Evolutionary conservation across 2,329 filamentous ascomycete species (phyloP).

Genomic region (Helotiales sp.): DNA sequence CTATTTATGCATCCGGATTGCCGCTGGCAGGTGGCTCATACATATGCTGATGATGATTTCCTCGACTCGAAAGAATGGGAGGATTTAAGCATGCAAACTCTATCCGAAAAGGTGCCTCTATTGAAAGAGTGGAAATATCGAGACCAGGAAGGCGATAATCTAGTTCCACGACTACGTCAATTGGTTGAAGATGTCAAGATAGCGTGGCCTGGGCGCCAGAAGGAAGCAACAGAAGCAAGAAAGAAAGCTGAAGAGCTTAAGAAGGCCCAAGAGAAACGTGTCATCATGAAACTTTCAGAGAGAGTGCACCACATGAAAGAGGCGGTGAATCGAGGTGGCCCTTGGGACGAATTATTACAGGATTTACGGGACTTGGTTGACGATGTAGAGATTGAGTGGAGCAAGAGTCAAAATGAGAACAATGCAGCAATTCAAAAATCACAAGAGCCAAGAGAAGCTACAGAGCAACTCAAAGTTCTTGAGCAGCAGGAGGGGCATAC

Average conservation of each 20-base stretch:
- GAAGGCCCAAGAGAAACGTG: background rate
- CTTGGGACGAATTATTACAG: background rate
- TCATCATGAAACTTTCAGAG: background rate
- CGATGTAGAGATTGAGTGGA: background rate
- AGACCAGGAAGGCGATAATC: background rate
- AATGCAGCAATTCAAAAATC: background rate
- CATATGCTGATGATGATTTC: background rate
- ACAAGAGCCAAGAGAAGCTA: background rate
- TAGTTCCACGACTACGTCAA: background rate
- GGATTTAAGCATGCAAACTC: background rate
- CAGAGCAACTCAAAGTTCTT: background rate
- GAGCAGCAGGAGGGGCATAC: background rate
- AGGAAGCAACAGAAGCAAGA: background rate
- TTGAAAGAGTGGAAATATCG: background rate
- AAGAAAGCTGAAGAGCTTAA: background rate
- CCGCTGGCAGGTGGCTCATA: background rate
- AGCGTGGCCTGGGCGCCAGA: background rate
- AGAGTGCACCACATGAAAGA: background rate
- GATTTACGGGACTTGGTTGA: background rate
- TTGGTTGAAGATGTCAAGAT: background rate
- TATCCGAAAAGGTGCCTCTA: background rate
- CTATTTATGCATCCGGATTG: background rate
- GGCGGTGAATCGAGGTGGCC: background rate
- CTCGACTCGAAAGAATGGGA: background rate
- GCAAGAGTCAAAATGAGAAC: background rate